Evolutionary conservation across 2,329 filamentous ascomycete species (phyloP).

Genomic region (Coniochaeta sp.): DNA sequence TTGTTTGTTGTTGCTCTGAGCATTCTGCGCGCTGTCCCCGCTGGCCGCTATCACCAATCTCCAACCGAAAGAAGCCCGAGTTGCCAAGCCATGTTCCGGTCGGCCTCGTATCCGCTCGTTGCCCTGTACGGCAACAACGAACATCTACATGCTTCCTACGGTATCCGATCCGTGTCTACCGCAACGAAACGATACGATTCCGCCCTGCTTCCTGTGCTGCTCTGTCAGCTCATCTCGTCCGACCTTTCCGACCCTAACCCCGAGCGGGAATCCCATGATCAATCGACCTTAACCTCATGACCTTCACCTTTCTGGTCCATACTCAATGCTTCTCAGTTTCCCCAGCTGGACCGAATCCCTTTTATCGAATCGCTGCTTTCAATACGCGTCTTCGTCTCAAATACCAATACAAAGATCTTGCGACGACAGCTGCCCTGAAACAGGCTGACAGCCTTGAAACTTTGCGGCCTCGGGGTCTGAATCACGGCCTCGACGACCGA

Average conservation of each 20-base stretch:
- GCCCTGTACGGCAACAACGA: neutral
- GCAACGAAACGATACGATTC: neutral
- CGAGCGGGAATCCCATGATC: neutral
- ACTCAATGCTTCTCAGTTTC: neutral
- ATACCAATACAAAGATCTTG: slow-evolving; percentile 7
- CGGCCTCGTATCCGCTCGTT: neutral
- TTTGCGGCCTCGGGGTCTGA: neutral
- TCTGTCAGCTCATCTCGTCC: neutral
- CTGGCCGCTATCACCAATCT: neutral
- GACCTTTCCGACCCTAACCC: neutral
- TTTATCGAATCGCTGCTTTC: neutral
- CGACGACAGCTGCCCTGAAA: slow-evolving; percentile 12
- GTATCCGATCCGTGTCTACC: neutral
- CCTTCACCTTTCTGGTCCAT: neutral
- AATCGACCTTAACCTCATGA: neutral
- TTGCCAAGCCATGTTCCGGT: neutral
- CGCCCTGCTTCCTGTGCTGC: too few species aligned
- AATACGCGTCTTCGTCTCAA: slow-evolving; percentile 5
- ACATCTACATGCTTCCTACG: neutral
- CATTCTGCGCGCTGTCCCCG: too few species aligned
- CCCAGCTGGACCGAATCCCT: neutral
- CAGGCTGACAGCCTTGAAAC: slow-evolving; percentile 10
- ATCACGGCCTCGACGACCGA: neutral
- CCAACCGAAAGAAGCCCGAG: neutral
- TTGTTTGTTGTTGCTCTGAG: too few species aligned